phyloP scores from a whole-genome alignment of 345 rosid species.

The Capsella bursapastoris region DNA sequence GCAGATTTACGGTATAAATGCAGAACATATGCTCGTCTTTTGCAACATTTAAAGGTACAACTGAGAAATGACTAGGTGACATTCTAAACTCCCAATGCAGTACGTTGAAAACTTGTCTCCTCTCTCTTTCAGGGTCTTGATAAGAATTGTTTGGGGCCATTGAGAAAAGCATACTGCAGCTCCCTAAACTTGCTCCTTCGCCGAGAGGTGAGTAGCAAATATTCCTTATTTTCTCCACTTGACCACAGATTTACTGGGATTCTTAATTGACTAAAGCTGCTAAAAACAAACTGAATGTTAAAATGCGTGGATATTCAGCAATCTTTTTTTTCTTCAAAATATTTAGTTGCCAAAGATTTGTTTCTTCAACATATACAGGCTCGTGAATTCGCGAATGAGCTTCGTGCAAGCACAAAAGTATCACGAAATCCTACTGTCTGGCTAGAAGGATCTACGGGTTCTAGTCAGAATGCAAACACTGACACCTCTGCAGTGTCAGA shows the following conservation, averaged over 20 bases:
- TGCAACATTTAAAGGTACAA: constrained; percentile 91
- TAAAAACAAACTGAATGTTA: constrained; percentile 9
- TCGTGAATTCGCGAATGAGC: constrained; percentile 98
- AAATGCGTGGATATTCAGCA: constrained; percentile 12
- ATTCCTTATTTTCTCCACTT: constrained; percentile 8
- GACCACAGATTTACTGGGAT: constrained; percentile 8
- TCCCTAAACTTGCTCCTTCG: constrained; percentile 98
- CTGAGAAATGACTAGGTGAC: constrained; percentile 20
- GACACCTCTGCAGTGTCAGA: constrained; percentile 96
- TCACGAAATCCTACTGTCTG: constrained; percentile 92
- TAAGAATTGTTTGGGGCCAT: constrained; percentile 79
- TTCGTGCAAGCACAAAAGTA: constrained; percentile 99
- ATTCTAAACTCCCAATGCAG: constrained; percentile 19
- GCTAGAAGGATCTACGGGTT: constrained; percentile 92
- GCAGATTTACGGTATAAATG: constrained; percentile 98
- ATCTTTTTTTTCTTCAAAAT: constrained; percentile 4
- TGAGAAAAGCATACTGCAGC: constrained; percentile 97
- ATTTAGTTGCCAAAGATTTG: neutral
- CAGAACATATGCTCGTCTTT: constrained; percentile 98
- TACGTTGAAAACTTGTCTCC: constrained; percentile 10
- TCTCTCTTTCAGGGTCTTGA: constrained; percentile 75
- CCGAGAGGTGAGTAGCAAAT: constrained; percentile 74
- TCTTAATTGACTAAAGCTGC: constrained; percentile 6
- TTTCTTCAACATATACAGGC: constrained; percentile 56
- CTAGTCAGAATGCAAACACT: constrained; percentile 65